These are phyloP conservation scores for Didymella arachidicola DNA, from an alignment of 2,329 filamentous ascomycete species.

Conservation along the genomic window DNA sequence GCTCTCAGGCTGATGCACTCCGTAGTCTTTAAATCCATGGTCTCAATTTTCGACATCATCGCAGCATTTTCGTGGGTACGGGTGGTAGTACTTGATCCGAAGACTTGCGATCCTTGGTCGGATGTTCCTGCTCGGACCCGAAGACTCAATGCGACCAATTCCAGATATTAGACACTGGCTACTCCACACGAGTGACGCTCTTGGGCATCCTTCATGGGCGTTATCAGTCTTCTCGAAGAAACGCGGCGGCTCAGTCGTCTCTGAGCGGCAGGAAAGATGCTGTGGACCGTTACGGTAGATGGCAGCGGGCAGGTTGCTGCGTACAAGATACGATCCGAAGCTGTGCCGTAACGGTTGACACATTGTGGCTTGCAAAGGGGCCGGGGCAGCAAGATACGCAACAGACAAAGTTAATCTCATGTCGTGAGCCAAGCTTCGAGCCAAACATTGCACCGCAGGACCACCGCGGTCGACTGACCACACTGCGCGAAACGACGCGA, in stretches of 20 bases:
- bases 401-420: neutral
- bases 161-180: neutral
- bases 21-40: neutral
- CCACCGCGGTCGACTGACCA: neutral
- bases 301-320: conserved; percentile 2
- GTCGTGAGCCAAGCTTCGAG: conserved; percentile 1
- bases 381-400: neutral
- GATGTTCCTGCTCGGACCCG: neutral
- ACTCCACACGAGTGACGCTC: neutral
- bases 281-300: neutral
- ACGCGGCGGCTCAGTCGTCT: neutral
- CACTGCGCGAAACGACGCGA: neutral
- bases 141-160: neutral
- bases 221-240: conserved; percentile 1
- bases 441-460: neutral
- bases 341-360: conserved; percentile 7
- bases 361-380: conserved; percentile 8
- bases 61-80: neutral
- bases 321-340: neutral
- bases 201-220: neutral
- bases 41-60: neutral
- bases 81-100: neutral
- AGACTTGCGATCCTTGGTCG: neutral
- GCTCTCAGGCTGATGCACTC: neutral
- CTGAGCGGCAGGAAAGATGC: neutral